phyloP scores from a whole-genome alignment of 129 eudicot genomes.

The Glebionis coronaria region DNA sequence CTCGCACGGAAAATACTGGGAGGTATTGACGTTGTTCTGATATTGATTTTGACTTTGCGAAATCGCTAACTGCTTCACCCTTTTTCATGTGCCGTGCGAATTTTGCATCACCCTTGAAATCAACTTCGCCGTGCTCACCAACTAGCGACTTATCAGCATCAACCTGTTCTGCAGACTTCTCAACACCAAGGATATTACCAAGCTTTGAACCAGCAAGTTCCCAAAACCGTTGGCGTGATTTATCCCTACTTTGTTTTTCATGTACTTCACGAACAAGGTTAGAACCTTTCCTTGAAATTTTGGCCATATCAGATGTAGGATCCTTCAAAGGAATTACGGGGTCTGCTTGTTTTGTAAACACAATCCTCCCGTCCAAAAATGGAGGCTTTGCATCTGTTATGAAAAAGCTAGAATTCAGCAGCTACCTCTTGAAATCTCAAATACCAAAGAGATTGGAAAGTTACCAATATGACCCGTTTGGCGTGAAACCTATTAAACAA shows the following conservation, averaged over 20 bases:
- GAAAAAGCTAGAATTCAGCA: slow-evolving; percentile 1
- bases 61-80: slow-evolving; percentile 64
- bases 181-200: slow-evolving; percentile 71
- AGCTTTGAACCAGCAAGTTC: slow-evolving; percentile 80
- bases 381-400: slow-evolving; percentile 67
- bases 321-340: slow-evolving; percentile 71
- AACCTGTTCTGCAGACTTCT: slow-evolving; percentile 71
- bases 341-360: slow-evolving; percentile 68
- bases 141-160: slow-evolving; percentile 70
- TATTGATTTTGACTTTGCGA: slow-evolving; percentile 59
- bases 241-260: slow-evolving; percentile 65
- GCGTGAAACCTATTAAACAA: no score
- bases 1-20: slow-evolving; percentile 66
- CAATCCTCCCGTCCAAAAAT: slow-evolving; percentile 69
- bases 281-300: slow-evolving; percentile 70
- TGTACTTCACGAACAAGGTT: slow-evolving; percentile 60
- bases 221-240: slow-evolving; percentile 76
- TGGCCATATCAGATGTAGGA: slow-evolving; percentile 78
- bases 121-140: slow-evolving; percentile 74
- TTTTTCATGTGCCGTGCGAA: slow-evolving; percentile 57
- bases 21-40: slow-evolving; percentile 68
- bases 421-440: background rate
- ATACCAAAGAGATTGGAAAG: no score
- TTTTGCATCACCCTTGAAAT: slow-evolving; percentile 68
- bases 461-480: no score